Evolutionary conservation across 768 basidiomycete species (phyloP).

Genomic region (Lactarius pseudohatsudake): DNA sequence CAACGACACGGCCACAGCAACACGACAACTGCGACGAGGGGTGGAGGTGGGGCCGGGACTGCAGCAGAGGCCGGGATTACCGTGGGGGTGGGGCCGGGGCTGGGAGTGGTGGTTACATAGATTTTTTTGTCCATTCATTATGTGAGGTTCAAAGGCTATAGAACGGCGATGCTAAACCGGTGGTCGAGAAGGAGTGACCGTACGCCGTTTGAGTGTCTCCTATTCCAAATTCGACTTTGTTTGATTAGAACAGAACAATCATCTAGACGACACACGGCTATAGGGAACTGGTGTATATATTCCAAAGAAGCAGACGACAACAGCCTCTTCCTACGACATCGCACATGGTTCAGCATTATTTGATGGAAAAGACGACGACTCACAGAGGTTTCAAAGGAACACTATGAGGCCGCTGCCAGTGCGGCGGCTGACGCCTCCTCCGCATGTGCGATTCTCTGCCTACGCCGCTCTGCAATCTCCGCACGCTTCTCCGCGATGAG

Average conservation of each 20-base stretch:
- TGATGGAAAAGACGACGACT: neutral
- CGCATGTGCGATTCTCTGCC: conserved; percentile 36
- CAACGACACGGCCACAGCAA: no score
- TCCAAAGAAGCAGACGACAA: neutral
- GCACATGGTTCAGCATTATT: neutral
- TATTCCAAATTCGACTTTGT: neutral
- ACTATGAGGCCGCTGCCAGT: conserved; percentile 20
- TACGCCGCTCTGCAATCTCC: conserved; percentile 55
- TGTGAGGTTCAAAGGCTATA: neutral
- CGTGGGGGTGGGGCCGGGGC: no score
- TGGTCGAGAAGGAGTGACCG: neutral
- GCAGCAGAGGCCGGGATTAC: no score
- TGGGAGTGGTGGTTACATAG: no score
- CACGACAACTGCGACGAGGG: no score
- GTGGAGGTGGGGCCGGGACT: no score
- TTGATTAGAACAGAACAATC: neutral
- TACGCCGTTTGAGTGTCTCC: neutral
- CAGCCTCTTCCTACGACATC: neutral
- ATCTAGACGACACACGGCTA: conserved; percentile 4
- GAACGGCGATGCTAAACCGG: neutral
- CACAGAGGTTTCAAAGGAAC: neutral
- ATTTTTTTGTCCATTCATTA: no score
- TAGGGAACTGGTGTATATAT: neutral
- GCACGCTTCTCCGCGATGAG: conserved; percentile 63
- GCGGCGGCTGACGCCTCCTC: conserved; percentile 33